Evolutionary conservation across 1,139 yeast species (phyloP).

Genomic region (Zygoascus meyerae): DNA sequence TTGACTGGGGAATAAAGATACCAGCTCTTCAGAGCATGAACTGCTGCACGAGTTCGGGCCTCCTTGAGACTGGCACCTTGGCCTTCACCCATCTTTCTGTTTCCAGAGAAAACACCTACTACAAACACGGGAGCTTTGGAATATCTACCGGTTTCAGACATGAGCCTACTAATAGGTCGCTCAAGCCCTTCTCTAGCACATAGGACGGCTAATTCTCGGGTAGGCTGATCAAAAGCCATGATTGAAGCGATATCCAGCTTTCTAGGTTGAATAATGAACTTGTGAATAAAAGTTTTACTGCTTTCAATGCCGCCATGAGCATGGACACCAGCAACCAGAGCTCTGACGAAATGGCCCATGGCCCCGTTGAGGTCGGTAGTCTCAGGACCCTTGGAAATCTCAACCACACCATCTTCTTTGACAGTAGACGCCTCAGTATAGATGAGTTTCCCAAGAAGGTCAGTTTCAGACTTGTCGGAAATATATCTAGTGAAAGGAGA

Average conservation of each 20-base stretch:
- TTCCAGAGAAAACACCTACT: constrained; percentile 86
- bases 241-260: constrained; percentile 65
- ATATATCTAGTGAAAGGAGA: constrained; percentile 58
- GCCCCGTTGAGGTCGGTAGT: constrained; percentile 35
- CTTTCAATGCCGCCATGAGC: constrained; percentile 50
- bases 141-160: constrained; percentile 90
- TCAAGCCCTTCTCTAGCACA: constrained; percentile 74
- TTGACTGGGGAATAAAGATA: constrained; percentile 80
- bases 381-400: constrained; percentile 30
- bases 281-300: constrained; percentile 59
- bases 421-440: constrained; percentile 26
- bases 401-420: constrained; percentile 41
- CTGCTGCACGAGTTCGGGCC: constrained; percentile 89
- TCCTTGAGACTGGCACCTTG: constrained; percentile 88
- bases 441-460: constrained; percentile 32
- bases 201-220: constrained; percentile 72
- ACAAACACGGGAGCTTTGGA: constrained; percentile 81
- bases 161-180: constrained; percentile 71
- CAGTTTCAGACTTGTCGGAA: constrained; percentile 59
- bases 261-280: constrained; percentile 66
- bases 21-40: constrained; percentile 85
- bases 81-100: constrained; percentile 84
- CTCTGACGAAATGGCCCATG: constrained; percentile 47
- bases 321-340: constrained; percentile 40
- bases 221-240: constrained; percentile 80